phyloP scores from a whole-genome alignment of 2,329 filamentous ascomycete species.

The Diaporthe citrichinensis region DNA sequence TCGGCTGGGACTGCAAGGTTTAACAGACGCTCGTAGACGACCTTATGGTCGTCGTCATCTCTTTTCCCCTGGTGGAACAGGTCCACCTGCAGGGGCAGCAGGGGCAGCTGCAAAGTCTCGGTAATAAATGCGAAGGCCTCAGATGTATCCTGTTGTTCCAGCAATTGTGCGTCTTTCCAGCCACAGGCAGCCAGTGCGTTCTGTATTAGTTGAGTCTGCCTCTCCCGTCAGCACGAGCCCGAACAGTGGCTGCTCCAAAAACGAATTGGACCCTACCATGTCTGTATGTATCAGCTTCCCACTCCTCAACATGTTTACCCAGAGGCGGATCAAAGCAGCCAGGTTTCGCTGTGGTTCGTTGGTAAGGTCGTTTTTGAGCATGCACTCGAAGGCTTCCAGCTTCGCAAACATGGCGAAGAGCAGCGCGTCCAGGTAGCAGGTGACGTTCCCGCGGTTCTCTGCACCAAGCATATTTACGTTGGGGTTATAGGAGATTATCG shows the following conservation, averaged over 20 bases:
- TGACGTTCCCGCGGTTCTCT: slow-evolving; percentile 86
- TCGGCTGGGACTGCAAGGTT: slow-evolving; percentile 91
- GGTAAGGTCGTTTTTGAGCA: slow-evolving; percentile 84
- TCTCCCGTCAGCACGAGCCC: slow-evolving; percentile 46
- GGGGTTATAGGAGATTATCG: slow-evolving; percentile 81
- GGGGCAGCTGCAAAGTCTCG: slow-evolving; percentile 86
- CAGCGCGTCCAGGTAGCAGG: slow-evolving; percentile 93
- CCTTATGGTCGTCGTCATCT: slow-evolving; percentile 91
- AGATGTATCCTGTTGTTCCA: slow-evolving; percentile 94
- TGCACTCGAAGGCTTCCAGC: slow-evolving; percentile 91
- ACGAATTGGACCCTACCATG: slow-evolving; percentile 70
- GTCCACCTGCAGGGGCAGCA: slow-evolving; percentile 93
- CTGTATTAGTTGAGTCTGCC: slow-evolving; percentile 84
- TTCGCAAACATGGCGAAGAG: slow-evolving; percentile 97
- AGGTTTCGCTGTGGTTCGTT: slow-evolving; percentile 81
- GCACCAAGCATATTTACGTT: slow-evolving; percentile 83
- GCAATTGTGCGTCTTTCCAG: slow-evolving; percentile 82
- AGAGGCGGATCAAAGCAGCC: slow-evolving; percentile 84
- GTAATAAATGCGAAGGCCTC: slow-evolving; percentile 97
- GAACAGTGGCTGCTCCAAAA: neutral
- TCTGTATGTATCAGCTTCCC: slow-evolving; percentile 89
- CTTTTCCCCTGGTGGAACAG: slow-evolving; percentile 90
- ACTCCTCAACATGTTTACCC: slow-evolving; percentile 91
- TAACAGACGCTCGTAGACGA: slow-evolving; percentile 90
- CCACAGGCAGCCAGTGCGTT: slow-evolving; percentile 87